These are phyloP conservation scores for Hypseocharis bilobata DNA, from an alignment of 441 rosid genomes.

Conservation along the genomic window DNA sequence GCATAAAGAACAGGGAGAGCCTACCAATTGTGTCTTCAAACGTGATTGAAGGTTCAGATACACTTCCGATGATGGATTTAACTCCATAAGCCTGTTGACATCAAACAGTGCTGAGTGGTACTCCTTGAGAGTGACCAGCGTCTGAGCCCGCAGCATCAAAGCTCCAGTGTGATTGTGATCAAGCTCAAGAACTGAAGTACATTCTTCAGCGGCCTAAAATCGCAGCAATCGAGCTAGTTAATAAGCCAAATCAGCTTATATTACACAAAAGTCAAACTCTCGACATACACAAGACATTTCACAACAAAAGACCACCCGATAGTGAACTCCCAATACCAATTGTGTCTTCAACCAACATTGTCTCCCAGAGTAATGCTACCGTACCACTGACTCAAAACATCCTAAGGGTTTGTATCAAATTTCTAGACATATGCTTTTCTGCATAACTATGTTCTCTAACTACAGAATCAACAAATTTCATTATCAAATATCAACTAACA, in stretches of 20 bases:
- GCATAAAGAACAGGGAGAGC: constrained; percentile 9
- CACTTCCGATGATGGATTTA: constrained; percentile 71
- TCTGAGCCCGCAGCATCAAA: constrained; percentile 80
- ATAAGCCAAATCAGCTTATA: background rate
- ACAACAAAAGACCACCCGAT: background rate
- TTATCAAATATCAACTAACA: background rate
- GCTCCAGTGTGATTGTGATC: constrained; percentile 83
- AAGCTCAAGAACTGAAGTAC: constrained; percentile 84
- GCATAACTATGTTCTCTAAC: background rate
- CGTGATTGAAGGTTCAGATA: constrained; percentile 70
- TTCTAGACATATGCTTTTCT: background rate
- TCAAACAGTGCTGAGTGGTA: constrained; percentile 75
- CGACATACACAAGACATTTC: background rate
- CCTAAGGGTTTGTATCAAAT: no score
- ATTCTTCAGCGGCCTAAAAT: constrained; percentile 75
- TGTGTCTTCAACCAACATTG: background rate
- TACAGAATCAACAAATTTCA: background rate
- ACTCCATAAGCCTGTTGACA: constrained; percentile 69
- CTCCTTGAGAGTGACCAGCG: constrained; percentile 68
- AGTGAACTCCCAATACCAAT: background rate
- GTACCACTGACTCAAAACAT: no score
- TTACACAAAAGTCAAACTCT: background rate
- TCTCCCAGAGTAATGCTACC: no score
- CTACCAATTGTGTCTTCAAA: constrained; percentile 80
- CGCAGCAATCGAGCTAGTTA: constrained; percentile 8